A percentile compares a stretch with the other conserved stretches of the same genome.
Conservation (phyloP, 257 asterid species). For the Penstemon barbatus region DNA sequence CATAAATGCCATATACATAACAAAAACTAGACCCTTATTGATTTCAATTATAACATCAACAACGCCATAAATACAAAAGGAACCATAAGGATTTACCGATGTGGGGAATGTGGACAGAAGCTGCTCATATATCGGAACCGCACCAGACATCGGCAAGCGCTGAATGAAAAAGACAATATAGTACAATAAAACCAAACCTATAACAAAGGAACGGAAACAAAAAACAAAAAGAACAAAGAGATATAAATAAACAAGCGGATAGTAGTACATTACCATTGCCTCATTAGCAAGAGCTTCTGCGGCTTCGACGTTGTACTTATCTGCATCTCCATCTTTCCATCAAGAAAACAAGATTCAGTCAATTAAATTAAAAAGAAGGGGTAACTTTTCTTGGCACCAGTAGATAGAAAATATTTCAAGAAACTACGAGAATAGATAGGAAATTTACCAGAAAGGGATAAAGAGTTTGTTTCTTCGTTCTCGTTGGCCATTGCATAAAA, state of each 20-base stretch:
- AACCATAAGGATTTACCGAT: constrained; percentile 47
- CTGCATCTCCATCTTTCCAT: constrained; percentile 41
- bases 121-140: constrained; percentile 79
- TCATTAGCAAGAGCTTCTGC: constrained; percentile 83
- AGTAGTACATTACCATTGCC: constrained; percentile 59
- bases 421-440: no score
- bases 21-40: constrained; percentile 2
- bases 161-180: constrained; percentile 28
- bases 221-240: constrained; percentile 3
- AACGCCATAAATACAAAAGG: constrained; percentile 5
- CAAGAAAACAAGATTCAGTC: constrained; percentile 7
- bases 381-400: no score
- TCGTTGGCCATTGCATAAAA: no score
- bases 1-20: neutral
- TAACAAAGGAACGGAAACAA: neutral
- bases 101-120: constrained; percentile 84
- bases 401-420: no score
- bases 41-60: constrained; percentile 4
- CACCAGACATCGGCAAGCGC: constrained; percentile 74
- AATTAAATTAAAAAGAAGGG: neutral
- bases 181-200: neutral
- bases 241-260: neutral
- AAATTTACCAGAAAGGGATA: no score
- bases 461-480: no score
- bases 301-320: constrained; percentile 68